Evolutionary conservation across 2,329 filamentous ascomycete genomes (phyloP), one percentile per base, ranked within the genome.

Genomic region (Lasiodiplodia gonubiensis): DNA sequence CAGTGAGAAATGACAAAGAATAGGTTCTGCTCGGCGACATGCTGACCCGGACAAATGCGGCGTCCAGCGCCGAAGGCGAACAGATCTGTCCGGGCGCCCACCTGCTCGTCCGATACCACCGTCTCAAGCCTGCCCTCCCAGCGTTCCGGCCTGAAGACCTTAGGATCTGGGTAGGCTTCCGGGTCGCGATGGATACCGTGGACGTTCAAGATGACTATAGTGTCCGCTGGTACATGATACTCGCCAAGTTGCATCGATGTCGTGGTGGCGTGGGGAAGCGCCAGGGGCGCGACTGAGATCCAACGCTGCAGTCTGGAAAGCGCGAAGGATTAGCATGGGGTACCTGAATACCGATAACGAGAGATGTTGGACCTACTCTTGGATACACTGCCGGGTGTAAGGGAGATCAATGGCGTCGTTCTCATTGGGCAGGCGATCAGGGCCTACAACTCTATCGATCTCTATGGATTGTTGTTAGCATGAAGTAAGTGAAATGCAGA

Each of bases 1-100:
- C 78, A 14, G 4, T 75, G 70, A 7, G 77, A 70, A 2, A 79
- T 74, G 4, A 71, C 72, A 3, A 79, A 69, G 16, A 74, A 75
- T 4, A 78, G 68, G 14, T 65, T 73, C 4, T 74, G 70, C 59
- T 76, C 72, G 1, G 74, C 78, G 39, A 80, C 73, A 54, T 80
- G 77, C 70, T 77, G 78, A 7, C 78, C 77, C 11, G 76, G 78
- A 61, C 78, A 80, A 16, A 78, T 64, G 7, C 79, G 72, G 0
- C 80, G 72, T 2, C 80, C 80, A 49, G 74, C 73, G 16, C 79
- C 78, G 66, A 78, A 81, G 12, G 70, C 71, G 30, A 74, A 79
- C 55, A 79, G 76, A 18, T 79, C 78, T 59, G 70, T 70, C 18
- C 71, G 72, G 3, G 64, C 53, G 11, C 64, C 59, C 16, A 75